Conservation (phyloP, 2,329 filamentous ascomycete genomes). For the Calycina marina region DNA sequence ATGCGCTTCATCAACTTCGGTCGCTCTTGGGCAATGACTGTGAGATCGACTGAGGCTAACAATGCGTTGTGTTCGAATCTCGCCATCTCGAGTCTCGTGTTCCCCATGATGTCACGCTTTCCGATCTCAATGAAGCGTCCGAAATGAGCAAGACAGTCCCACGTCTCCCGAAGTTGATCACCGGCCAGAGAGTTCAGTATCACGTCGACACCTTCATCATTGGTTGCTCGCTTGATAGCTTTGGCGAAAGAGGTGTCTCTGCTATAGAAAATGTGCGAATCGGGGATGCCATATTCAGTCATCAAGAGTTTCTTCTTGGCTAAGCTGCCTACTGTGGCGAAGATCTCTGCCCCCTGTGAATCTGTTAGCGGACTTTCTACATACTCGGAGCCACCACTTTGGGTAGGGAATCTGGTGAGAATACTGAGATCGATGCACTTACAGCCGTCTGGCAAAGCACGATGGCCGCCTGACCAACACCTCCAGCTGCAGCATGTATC, state of each 20-base stretch:
- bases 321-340: slow-evolving; percentile 1
- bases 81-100: background rate
- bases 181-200: background rate
- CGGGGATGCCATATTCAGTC: slow-evolving; percentile 1
- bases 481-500: slow-evolving; percentile 21
- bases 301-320: slow-evolving; percentile 2
- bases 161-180: background rate
- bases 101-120: background rate
- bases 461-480: slow-evolving; percentile 21
- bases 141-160: background rate
- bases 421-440: background rate
- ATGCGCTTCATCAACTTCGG: background rate
- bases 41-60: background rate
- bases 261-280: background rate
- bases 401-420: background rate
- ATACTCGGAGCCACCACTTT: background rate
- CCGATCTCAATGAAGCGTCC: background rate
- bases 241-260: background rate
- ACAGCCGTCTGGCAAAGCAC: slow-evolving; percentile 5
- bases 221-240: background rate
- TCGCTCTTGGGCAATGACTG: background rate
- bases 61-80: background rate
- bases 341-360: slow-evolving; percentile 1
- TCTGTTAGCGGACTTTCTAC: background rate
- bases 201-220: slow-evolving; percentile 1